These are phyloP conservation scores for Parmelia sp. DNA, from an alignment of 495 filamentous ascomycete species.

Conservation along the genomic window DNA sequence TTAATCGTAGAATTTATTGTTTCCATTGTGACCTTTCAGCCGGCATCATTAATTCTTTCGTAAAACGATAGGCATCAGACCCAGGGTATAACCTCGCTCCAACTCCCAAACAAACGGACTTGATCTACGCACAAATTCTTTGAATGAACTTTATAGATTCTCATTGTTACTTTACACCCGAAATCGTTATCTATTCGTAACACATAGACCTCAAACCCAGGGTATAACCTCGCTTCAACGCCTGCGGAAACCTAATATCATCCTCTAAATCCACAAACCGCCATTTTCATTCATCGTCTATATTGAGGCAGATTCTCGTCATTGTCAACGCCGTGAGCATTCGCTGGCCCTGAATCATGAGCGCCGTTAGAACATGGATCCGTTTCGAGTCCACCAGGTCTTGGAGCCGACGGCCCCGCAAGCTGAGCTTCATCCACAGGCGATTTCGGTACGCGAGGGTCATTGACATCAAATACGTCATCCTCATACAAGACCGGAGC, in stretches of 20 bases:
- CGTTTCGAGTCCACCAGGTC: no score
- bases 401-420: background rate
- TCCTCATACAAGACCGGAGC: slow-evolving; percentile 63
- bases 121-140: no score
- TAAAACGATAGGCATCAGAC: no score
- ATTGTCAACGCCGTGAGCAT: background rate
- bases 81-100: background rate
- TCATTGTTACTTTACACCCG: no score
- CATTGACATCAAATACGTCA: slow-evolving; percentile 37
- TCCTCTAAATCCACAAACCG: slow-evolving; percentile 13
- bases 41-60: no score
- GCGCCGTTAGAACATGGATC: background rate
- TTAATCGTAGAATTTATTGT: background rate
- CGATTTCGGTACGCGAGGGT: slow-evolving; percentile 9
- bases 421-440: background rate
- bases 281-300: slow-evolving; percentile 11
- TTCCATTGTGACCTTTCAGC: background rate
- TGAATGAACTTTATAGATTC: no score
- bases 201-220: no score
- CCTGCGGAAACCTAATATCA: no score
- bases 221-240: no score
- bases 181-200: no score
- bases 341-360: background rate
- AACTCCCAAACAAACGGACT: no score
- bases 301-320: slow-evolving; percentile 18